Evolutionary conservation across 2,329 filamentous ascomycete genomes (phyloP).

Genomic region (Monosporascus sp.): DNA sequence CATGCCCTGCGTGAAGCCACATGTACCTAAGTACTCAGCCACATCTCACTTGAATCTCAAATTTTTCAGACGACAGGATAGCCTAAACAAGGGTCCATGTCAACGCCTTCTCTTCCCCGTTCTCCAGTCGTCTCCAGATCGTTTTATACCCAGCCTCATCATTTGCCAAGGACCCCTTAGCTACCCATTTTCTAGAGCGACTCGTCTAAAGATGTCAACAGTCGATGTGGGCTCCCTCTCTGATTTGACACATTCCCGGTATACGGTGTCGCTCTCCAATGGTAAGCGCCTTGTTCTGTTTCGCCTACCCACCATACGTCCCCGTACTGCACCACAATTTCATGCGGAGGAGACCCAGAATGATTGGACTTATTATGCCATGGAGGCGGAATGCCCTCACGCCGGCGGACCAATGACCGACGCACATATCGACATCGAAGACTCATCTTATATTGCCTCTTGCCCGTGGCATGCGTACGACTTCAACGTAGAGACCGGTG

Average conservation of each 20-base stretch:
- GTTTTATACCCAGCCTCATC: too few relatives aligned
- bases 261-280: conserved; percentile 36
- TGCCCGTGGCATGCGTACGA: conserved; percentile 45
- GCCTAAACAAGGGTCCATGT: too few relatives aligned
- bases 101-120: too few relatives aligned
- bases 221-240: conserved; percentile 24
- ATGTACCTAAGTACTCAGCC: too few relatives aligned
- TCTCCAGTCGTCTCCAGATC: too few relatives aligned
- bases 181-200: not conserved
- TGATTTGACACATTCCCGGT: conserved; percentile 32
- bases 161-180: too few relatives aligned
- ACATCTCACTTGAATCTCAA: too few relatives aligned
- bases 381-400: conserved; percentile 42
- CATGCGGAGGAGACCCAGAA: conserved; percentile 25
- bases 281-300: conserved; percentile 40
- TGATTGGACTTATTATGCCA: conserved; percentile 41
- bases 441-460: conserved; percentile 39
- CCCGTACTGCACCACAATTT: conserved; percentile 15
- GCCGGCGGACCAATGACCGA: conserved; percentile 40
- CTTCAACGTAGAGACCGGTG: conserved; percentile 42
- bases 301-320: conserved; percentile 35
- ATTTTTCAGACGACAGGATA: too few relatives aligned
- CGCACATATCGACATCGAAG: conserved; percentile 40
- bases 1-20: too few relatives aligned
- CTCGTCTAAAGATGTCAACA: conserved; percentile 15